Percentiles rank a stretch among this genome's conserved stretches.
Conservation (phyloP, 2,329 filamentous ascomycete genomes). For the Calonectria hawksworthii region DNA sequence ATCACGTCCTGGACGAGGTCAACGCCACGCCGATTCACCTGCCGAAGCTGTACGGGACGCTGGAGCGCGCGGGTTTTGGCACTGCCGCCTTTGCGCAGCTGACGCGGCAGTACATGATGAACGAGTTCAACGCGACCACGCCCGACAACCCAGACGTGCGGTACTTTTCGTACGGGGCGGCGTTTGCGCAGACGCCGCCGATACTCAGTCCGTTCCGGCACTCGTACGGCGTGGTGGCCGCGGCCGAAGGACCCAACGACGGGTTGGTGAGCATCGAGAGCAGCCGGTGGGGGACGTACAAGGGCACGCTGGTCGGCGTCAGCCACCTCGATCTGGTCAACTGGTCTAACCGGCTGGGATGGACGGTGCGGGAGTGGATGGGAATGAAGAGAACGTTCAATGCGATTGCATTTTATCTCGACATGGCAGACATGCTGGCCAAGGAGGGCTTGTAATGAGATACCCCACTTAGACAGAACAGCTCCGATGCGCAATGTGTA, state of each 20-base stretch:
- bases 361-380: constrained; percentile 65
- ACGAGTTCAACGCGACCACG: constrained; percentile 71
- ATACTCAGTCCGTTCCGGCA: constrained; percentile 75
- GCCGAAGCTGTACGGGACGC: constrained; percentile 68
- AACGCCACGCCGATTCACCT: constrained; percentile 59
- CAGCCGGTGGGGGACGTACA: constrained; percentile 73
- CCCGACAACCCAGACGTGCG: constrained; percentile 66
- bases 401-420: constrained; percentile 76
- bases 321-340: constrained; percentile 77
- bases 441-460: constrained; percentile 67
- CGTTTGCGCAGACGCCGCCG: constrained; percentile 59
- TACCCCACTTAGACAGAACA: background rate
- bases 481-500: background rate
- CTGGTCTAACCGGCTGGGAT: constrained; percentile 74
- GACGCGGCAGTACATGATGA: constrained; percentile 69
- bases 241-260: constrained; percentile 72
- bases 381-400: constrained; percentile 73
- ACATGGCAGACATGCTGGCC: constrained; percentile 78
- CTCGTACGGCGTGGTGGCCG: constrained; percentile 64
- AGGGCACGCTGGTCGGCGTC: constrained; percentile 73
- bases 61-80: constrained; percentile 66
- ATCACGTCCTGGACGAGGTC: constrained; percentile 61
- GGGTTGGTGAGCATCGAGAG: constrained; percentile 77
- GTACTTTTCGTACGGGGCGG: constrained; percentile 75
- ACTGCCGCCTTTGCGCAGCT: constrained; percentile 74